Evolutionary conservation across 163 green algal genomes (phyloP).

Genomic region (Scenedesmus sp.): DNA sequence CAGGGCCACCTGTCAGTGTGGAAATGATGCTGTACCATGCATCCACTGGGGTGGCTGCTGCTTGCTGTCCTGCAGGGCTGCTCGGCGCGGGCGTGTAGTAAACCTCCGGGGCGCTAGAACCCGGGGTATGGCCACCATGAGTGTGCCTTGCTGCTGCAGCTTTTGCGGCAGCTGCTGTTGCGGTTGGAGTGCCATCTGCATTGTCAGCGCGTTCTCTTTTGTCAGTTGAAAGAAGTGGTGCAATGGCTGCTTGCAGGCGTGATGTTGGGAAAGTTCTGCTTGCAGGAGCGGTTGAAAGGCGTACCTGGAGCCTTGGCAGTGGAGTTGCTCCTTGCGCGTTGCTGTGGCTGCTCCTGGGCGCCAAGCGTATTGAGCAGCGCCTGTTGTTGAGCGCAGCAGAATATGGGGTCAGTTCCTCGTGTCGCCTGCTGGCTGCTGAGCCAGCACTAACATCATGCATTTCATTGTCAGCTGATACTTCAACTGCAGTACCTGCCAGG

Average conservation of each 20-base stretch:
- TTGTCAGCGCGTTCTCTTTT: not conserved
- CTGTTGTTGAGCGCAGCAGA: not conserved
- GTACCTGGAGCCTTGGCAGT: not conserved
- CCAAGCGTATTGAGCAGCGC: slow-evolving; percentile 14
- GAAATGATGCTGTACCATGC: slow-evolving; percentile 50
- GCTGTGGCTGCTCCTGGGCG: not conserved
- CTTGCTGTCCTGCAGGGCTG: not conserved
- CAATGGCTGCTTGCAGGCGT: not conserved
- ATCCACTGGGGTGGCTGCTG: slow-evolving; percentile 37
- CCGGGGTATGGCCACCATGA: not conserved
- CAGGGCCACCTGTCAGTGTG: slow-evolving; percentile 4
- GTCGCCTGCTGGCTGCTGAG: not conserved
- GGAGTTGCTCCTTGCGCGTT: not conserved
- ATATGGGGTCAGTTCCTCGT: not conserved
- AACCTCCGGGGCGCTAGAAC: not conserved
- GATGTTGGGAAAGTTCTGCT: not conserved
- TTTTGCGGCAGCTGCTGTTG: not conserved
- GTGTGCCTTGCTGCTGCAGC: not conserved
- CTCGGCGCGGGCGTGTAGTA: not conserved
- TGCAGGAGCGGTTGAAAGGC: not conserved
- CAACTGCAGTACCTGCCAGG: slow-evolving; percentile 5
- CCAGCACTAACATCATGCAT: not conserved
- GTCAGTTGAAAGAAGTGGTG: not conserved
- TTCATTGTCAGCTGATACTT: not conserved
- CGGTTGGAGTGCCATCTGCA: not conserved